Percentiles rank a stretch among this genome's conserved stretches.
Evolutionary conservation across 1,139 yeast species (phyloP).

Genomic region (Groenewaldozyma sp.): DNA sequence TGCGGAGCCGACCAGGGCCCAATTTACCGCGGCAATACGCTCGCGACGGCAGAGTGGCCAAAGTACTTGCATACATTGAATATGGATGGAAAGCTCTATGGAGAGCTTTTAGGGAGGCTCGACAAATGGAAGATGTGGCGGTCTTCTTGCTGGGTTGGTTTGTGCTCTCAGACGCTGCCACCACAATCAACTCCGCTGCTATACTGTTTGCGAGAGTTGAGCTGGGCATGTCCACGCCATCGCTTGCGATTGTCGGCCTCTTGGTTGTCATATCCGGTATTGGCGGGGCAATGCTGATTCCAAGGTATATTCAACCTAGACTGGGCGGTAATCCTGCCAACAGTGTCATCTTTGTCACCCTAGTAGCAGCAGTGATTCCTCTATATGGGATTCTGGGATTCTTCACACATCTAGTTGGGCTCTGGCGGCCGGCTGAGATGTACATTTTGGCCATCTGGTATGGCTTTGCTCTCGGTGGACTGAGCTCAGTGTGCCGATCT

Average conservation of each 20-base stretch:
- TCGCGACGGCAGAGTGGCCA: constrained; percentile 10
- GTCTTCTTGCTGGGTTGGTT: constrained; percentile 61
- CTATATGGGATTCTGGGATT: constrained; percentile 58
- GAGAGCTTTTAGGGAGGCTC: constrained; percentile 46
- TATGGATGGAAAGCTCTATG: constrained; percentile 54
- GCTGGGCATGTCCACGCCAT: constrained; percentile 53
- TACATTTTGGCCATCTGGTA: constrained; percentile 58
- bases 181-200: constrained; percentile 68
- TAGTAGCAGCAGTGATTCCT: constrained; percentile 55
- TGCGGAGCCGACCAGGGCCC: constrained; percentile 38
- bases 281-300: constrained; percentile 48
- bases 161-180: constrained; percentile 56
- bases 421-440: constrained; percentile 55
- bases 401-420: constrained; percentile 40
- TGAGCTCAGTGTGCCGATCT: constrained; percentile 55
- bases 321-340: constrained; percentile 34
- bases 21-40: constrained; percentile 17
- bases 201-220: constrained; percentile 60
- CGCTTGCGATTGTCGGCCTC: constrained; percentile 51
- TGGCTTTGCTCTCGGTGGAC: constrained; percentile 60
- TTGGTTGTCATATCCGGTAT: constrained; percentile 56
- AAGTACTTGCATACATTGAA: constrained; percentile 22
- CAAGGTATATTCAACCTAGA: constrained; percentile 37
- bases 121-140: constrained; percentile 48
- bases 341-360: constrained; percentile 43